Base-by-base conservation (phyloP, 164 flowering plant species). In the Saururus chinensis region DNA sequence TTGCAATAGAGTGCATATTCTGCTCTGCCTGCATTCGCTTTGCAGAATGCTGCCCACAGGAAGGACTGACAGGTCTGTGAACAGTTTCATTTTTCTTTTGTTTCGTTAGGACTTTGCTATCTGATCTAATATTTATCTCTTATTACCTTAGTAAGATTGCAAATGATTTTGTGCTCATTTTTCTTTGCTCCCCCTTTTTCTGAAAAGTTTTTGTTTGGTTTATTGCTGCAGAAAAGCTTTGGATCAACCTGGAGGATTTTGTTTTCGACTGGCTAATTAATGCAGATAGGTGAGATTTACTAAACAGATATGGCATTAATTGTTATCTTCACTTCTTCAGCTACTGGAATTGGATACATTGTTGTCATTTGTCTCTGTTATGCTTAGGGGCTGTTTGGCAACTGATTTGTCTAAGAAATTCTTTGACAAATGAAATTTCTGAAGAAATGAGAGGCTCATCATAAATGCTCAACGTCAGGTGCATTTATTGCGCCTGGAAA, bases 1-100 rank as follows among this genome's bases (percentile, higher is more conserved):
- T 95, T 70, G 99, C 97, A 57, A 96, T 95, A 73, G 99, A 95
- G 83, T 95, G 99, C 79, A 91, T 95, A 58, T 95, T 95, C 80
- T 95, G 96, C 76, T 95, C 97, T 40, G 99, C 99, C 26, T 95
- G 99, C 66, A 95, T 95, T 65, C 95, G 97, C 51, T 91, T 91
- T 77, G 97, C 89, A 62, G 97, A 95, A 73, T 91, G 97, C 76
- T 95, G 99, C 67, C 96, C 96, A 0, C 99, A 87, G 70, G 99
- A 91, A 57, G 99, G 95, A 61, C 93, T 95, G 68, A 95, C 96
- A 72, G 98, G 98, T 87, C 58, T 68, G 71, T 62, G 56, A 56
- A 57, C 54, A 60, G 17, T 55, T 53, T 45, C 6, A 6, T 45
- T 45, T 9, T 45, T 45, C 17, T 12, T 13, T 12, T 45, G 49